A percentile compares a stretch with the other conserved stretches of the same genome.
phyloP scores from a whole-genome alignment of 768 basidiomycete genomes.

The Kwoniella dejecticola region DNA sequence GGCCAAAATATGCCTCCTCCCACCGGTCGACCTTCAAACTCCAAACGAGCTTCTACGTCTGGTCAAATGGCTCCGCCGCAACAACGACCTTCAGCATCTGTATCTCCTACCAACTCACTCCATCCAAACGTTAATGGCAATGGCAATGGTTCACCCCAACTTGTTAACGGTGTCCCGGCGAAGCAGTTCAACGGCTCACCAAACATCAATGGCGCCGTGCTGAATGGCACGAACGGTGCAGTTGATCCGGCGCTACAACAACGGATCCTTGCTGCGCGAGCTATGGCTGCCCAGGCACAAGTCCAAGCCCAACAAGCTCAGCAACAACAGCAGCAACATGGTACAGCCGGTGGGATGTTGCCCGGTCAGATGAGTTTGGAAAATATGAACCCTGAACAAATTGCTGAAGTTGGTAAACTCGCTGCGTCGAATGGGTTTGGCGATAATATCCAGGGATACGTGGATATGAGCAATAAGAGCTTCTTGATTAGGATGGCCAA shows the following conservation, averaged over 20 bases:
- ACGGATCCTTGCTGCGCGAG: slow-evolving; percentile 18
- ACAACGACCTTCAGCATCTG: slow-evolving; percentile 8
- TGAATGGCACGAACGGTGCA: slow-evolving; percentile 8
- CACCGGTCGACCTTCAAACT: slow-evolving; percentile 17
- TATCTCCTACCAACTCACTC: slow-evolving; percentile 23
- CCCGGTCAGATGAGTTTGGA: slow-evolving; percentile 10
- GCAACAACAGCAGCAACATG: too few species aligned
- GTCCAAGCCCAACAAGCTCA: slow-evolving; percentile 5
- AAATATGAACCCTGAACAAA: slow-evolving; percentile 10
- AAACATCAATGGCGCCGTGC: slow-evolving; percentile 9
- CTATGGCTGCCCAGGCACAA: not conserved
- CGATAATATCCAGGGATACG: slow-evolving; percentile 24
- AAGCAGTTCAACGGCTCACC: slow-evolving; percentile 3
- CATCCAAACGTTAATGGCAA: slow-evolving; percentile 11
- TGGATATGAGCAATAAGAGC: slow-evolving; percentile 23
- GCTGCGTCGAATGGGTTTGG: slow-evolving; percentile 24
- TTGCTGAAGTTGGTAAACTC: slow-evolving; percentile 16
- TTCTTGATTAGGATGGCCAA: slow-evolving; percentile 25
- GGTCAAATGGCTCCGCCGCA: slow-evolving; percentile 19
- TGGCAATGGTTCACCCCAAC: slow-evolving; percentile 20
- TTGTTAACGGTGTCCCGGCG: slow-evolving; percentile 13
- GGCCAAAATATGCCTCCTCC: slow-evolving; percentile 25
- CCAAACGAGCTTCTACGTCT: slow-evolving; percentile 12
- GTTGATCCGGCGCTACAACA: slow-evolving; percentile 24
- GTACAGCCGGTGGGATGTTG: too few species aligned